A percentile compares a stretch with the other conserved stretches of the same genome.
phyloP scores from a whole-genome alignment of 2,329 filamentous ascomycete species.

The Zymoseptoria ardabiliae region DNA sequence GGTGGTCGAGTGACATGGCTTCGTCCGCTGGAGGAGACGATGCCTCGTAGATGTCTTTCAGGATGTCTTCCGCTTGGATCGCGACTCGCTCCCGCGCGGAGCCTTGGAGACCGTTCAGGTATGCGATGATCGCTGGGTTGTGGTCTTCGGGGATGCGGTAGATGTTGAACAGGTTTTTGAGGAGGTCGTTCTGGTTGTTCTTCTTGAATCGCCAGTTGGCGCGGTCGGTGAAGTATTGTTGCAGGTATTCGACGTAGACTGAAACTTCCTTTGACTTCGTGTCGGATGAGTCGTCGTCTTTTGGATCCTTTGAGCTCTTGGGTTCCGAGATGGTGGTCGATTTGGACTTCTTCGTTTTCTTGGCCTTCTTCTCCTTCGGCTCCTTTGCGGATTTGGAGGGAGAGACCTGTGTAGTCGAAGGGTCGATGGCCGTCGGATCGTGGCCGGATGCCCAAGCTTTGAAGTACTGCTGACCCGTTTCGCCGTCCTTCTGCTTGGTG shows the following conservation, averaged over 20 bases:
- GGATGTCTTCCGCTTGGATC: constrained; percentile 10
- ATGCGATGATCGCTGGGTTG: constrained; percentile 63
- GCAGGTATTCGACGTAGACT: constrained; percentile 68
- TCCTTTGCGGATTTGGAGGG: constrained; percentile 2
- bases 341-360: constrained; percentile 26
- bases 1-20: constrained; percentile 8
- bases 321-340: constrained; percentile 8
- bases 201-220: constrained; percentile 93
- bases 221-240: constrained; percentile 63
- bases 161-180: constrained; percentile 73
- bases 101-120: constrained; percentile 73
- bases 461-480: constrained; percentile 46
- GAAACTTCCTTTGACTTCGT: constrained; percentile 27
- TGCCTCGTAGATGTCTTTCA: constrained; percentile 8
- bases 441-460: constrained; percentile 39
- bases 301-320: constrained; percentile 2
- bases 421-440: constrained; percentile 9
- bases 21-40: constrained; percentile 7
- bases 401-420: constrained; percentile 20
- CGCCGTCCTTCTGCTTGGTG: constrained; percentile 52
- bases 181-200: constrained; percentile 74
- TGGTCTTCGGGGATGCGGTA: constrained; percentile 63
- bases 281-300: background rate
- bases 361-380: constrained; percentile 28
- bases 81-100: constrained; percentile 29